phyloP scores from a whole-genome alignment of 495 filamentous ascomycete genomes.

The Trichoderma orchidacearum region DNA sequence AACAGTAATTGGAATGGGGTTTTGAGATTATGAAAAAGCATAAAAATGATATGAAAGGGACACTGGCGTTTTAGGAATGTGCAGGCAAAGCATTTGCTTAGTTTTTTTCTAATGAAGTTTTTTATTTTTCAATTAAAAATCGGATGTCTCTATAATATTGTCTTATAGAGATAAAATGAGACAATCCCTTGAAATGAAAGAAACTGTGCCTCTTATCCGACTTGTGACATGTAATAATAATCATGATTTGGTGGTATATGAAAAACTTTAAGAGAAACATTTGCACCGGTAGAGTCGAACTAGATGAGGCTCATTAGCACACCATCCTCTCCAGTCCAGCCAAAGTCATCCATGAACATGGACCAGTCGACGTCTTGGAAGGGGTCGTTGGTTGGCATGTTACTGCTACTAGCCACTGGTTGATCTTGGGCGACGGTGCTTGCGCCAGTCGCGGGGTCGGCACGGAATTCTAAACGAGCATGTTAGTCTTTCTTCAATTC shows the following conservation, averaged over 20 bases:
- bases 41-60: neutral
- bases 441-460: neutral
- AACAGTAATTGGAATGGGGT: no score
- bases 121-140: neutral
- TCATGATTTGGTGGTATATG: neutral
- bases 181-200: no score
- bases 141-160: neutral
- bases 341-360: conserved; percentile 29
- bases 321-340: conserved; percentile 14
- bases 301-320: neutral
- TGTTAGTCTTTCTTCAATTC: no score
- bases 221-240: neutral
- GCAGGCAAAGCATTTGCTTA: neutral
- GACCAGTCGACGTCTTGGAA: neutral
- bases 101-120: neutral
- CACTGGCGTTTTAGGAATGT: neutral
- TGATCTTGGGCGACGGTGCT: neutral
- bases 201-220: no score
- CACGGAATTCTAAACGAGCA: neutral
- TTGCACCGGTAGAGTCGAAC: neutral
- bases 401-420: neutral
- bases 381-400: neutral
- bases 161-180: neutral
- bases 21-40: neutral
- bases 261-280: neutral